A percentile compares a stretch with the other conserved stretches of the same genome.
Conservation (phyloP, 129 eudicot genomes). For the Gnaphalium uliginosum region DNA sequence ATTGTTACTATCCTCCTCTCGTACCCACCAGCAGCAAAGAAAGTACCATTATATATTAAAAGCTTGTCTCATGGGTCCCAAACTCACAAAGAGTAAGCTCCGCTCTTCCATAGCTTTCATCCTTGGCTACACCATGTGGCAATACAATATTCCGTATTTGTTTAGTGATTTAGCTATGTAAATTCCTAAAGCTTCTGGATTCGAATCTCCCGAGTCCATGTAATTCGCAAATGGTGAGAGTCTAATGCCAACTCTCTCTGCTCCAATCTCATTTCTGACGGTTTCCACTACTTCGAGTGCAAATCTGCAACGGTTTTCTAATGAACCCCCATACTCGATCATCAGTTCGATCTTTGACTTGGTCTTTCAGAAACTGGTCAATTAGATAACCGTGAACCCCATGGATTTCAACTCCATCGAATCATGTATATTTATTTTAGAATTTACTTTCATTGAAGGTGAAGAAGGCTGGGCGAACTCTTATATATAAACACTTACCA, state of each 20-base stretch:
- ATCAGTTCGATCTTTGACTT: background rate
- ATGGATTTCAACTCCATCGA: background rate
- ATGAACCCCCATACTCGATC: background rate
- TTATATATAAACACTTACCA: background rate
- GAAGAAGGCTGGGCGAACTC: background rate
- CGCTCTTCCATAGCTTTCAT: background rate
- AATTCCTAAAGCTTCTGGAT: background rate
- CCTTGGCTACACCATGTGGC: background rate
- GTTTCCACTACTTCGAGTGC: background rate
- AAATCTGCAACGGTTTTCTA: background rate
- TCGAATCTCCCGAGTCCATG: background rate
- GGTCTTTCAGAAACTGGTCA: background rate
- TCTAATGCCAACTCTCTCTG: conserved; percentile 1
- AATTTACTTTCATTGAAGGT: background rate
- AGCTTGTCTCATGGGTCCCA: conserved; percentile 9
- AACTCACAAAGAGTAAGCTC: background rate
- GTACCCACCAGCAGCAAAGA: conserved; percentile 16
- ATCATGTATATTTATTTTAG: background rate
- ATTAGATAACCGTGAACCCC: background rate
- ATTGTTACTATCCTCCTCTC: conserved; percentile 18
- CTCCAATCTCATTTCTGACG: background rate
- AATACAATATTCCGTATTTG: background rate
- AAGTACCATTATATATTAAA: conserved; percentile 34
- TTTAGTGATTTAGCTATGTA: background rate
- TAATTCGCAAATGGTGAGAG: conserved; percentile 6